A percentile compares a stretch with the other conserved stretches of the same genome.
Conservation (phyloP, 441 rosid genomes). For the Pelargonium cotyledonis region DNA sequence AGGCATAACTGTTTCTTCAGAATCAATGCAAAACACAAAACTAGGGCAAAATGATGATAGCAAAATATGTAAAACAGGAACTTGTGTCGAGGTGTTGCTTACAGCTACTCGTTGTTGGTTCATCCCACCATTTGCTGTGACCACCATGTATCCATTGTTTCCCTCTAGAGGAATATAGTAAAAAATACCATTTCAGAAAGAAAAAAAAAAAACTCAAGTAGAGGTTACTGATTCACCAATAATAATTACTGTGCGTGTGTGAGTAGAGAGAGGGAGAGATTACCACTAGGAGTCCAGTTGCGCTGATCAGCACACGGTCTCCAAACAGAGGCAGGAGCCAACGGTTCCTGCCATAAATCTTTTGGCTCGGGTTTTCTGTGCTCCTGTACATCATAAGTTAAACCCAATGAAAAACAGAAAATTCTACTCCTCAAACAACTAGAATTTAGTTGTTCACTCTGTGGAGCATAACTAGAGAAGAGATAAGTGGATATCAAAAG, state of each 20-base stretch:
- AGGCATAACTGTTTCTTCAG: slow-evolving; percentile 3
- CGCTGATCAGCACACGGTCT: slow-evolving; percentile 84
- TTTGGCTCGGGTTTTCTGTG: slow-evolving; percentile 84
- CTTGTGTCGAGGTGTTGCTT: slow-evolving; percentile 31
- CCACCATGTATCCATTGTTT: slow-evolving; percentile 73
- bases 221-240: neutral
- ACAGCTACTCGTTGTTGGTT: slow-evolving; percentile 98
- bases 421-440: slow-evolving; percentile 1
- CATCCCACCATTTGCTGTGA: slow-evolving; percentile 97
- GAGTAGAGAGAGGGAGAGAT: slow-evolving; percentile 23
- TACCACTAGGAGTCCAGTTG: slow-evolving; percentile 66
- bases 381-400: slow-evolving; percentile 29
- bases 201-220: slow-evolving; percentile 3
- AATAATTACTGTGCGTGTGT: too few relatives aligned
- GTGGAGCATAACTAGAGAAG: slow-evolving; percentile 4
- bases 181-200: neutral
- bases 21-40: neutral
- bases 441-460: slow-evolving; percentile 5
- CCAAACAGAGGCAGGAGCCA: slow-evolving; percentile 72
- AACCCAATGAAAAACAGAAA: slow-evolving; percentile 1
- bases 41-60: neutral
- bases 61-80: too few relatives aligned
- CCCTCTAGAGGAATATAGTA: slow-evolving; percentile 37
- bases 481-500: slow-evolving; percentile 5
- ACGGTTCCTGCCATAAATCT: slow-evolving; percentile 87